These are phyloP conservation scores for Sporothrix sp. DNA, from an alignment of 2,329 filamentous ascomycete species.

Conservation along the genomic window DNA sequence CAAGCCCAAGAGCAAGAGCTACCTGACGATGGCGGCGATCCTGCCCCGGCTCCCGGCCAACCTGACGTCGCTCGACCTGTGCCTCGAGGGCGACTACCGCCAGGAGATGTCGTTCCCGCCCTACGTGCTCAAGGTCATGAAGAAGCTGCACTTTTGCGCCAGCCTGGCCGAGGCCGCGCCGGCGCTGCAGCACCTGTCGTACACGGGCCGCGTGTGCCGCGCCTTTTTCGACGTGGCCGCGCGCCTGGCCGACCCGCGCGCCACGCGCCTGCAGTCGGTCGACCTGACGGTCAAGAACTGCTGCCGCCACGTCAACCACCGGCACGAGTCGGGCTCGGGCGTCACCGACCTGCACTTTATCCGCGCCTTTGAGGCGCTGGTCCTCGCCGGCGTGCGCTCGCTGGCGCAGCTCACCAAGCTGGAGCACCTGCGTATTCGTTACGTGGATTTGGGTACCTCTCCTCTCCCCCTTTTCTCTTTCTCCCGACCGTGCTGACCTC, in stretches of 20 bases:
- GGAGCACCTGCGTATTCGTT: constrained; percentile 59
- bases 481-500: not conserved
- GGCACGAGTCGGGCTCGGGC: constrained; percentile 56
- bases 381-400: constrained; percentile 52
- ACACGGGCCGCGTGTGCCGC: constrained; percentile 62
- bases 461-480: not conserved
- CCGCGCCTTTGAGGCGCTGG: constrained; percentile 57
- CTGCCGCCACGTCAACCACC: constrained; percentile 47
- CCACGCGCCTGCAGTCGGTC: constrained; percentile 50
- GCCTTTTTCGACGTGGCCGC: constrained; percentile 54
- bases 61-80: constrained; percentile 56
- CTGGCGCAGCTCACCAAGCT: constrained; percentile 50
- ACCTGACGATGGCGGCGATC: constrained; percentile 57
- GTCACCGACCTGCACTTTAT: constrained; percentile 67
- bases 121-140: constrained; percentile 51
- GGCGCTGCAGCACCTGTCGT: constrained; percentile 57
- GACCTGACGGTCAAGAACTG: constrained; percentile 68
- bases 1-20: constrained; percentile 65
- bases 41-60: constrained; percentile 47
- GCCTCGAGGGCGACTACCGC: constrained; percentile 61
- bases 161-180: constrained; percentile 52
- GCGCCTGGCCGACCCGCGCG: constrained; percentile 37
- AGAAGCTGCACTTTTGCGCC: constrained; percentile 54
- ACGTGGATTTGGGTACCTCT: constrained; percentile 56
- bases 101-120: constrained; percentile 51